These are phyloP conservation scores for Pezicula radicicola DNA, from an alignment of 2,329 filamentous ascomycete species.

Conservation along the genomic window DNA sequence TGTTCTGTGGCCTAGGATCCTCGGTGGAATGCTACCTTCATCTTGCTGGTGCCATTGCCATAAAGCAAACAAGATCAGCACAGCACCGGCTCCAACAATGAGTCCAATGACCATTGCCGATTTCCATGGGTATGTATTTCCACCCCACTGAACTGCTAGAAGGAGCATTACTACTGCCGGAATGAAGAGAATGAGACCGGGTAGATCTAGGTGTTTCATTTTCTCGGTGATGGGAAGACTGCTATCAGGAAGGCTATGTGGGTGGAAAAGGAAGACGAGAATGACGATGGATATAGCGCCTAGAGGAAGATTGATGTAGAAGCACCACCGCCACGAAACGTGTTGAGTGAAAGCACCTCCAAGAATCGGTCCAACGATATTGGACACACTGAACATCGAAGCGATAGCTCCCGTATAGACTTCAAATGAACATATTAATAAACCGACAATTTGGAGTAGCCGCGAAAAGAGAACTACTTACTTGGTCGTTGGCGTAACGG, in stretches of 20 bases:
- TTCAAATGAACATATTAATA: neutral
- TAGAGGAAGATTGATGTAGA: constrained; percentile 37
- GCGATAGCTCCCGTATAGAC: constrained; percentile 14
- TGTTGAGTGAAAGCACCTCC: constrained; percentile 30
- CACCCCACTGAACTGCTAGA: constrained; percentile 28
- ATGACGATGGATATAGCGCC: constrained; percentile 30
- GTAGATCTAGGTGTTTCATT: constrained; percentile 31
- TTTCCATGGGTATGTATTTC: constrained; percentile 22
- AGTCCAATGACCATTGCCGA: constrained; percentile 30
- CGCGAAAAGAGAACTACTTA: neutral
- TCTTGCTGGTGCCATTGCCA: constrained; percentile 32
- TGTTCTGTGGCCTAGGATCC: constrained; percentile 31
- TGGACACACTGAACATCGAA: constrained; percentile 16
- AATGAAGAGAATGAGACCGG: constrained; percentile 28
- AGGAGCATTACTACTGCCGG: constrained; percentile 25
- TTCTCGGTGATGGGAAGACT: constrained; percentile 11
- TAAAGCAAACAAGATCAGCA: constrained; percentile 19
- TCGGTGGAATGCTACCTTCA: constrained; percentile 33
- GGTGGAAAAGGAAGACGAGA: constrained; percentile 38
- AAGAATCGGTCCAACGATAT: constrained; percentile 26
- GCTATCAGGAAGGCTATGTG: constrained; percentile 24
- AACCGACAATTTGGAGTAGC: neutral
- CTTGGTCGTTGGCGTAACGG: constrained; percentile 18
- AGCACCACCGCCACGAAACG: constrained; percentile 32
- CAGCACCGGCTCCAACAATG: constrained; percentile 22